phyloP scores from a whole-genome alignment of 352 stramenopile genomes.

The Blastocystis hominis region DNA sequence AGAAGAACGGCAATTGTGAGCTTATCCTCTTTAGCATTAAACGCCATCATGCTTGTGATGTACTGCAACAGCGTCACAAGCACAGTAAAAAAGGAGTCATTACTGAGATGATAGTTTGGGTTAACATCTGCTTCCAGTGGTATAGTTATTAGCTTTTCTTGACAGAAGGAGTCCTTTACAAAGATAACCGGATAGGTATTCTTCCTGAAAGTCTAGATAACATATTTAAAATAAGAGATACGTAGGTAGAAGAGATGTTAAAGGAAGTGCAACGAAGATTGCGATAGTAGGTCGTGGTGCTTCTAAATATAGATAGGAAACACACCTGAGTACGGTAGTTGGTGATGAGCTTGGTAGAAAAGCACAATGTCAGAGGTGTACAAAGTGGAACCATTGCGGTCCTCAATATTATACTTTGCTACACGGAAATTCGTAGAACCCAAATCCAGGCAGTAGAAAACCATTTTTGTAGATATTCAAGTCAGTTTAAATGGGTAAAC shows the following conservation, averaged over 20 bases:
- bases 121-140: too few species aligned
- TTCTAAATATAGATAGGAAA: neutral
- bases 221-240: neutral
- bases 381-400: neutral
- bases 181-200: neutral
- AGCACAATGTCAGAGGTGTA: neutral
- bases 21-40: neutral
- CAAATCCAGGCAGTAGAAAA: neutral
- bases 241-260: neutral
- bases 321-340: neutral
- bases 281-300: neutral
- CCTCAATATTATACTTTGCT: neutral
- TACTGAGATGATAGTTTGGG: neutral
- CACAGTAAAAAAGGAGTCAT: neutral
- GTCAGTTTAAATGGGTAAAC: too few species aligned
- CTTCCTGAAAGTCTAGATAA: neutral
- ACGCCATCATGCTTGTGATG: neutral
- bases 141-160: neutral
- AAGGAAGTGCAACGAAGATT: neutral
- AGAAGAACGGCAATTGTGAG: neutral
- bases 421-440: neutral
- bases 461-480: neutral
- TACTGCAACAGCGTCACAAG: neutral
- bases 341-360: neutral
- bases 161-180: neutral